These are phyloP conservation scores for Pinguiococcus pyrenoidosus DNA, from an alignment of 108 stramenopile genomes.

Conservation along the genomic window DNA sequence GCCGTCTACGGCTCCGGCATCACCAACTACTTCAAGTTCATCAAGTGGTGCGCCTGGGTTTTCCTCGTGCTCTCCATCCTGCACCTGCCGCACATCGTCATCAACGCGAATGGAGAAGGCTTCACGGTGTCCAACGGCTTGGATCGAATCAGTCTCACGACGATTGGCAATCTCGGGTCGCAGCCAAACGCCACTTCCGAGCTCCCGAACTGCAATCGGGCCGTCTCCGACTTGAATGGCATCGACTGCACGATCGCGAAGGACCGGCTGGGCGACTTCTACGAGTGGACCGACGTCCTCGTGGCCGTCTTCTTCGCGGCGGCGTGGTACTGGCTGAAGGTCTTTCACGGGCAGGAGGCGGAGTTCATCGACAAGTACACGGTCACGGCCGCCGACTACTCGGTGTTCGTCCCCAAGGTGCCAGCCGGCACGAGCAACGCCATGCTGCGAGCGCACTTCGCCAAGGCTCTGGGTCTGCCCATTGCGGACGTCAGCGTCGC, in stretches of 20 bases:
- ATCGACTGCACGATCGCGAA: conserved; percentile 6
- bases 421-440: conserved; percentile 21
- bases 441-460: conserved; percentile 16
- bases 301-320: conserved; percentile 1
- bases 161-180: conserved; percentile 15
- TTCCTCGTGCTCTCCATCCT: conserved; percentile 14
- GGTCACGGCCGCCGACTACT: conserved; percentile 14
- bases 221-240: not conserved
- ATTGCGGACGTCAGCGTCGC: conserved; percentile 10
- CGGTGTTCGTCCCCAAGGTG: conserved; percentile 13
- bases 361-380: conserved; percentile 1
- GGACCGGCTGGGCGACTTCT: conserved; percentile 2
- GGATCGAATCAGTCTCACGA: conserved; percentile 6
- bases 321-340: conserved; percentile 6
- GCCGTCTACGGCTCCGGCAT: conserved; percentile 25
- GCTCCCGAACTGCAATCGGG: not conserved
- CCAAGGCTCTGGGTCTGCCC: conserved; percentile 6
- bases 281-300: conserved; percentile 6
- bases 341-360: conserved; percentile 5
- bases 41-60: conserved; percentile 25
- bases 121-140: conserved; percentile 6
- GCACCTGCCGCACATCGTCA: conserved; percentile 10
- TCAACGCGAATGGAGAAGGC: conserved; percentile 10
- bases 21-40: conserved; percentile 34
- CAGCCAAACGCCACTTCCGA: not conserved